Conservation (phyloP, 176 grass and related monocot genomes). For the Ensete ventricosum region DNA sequence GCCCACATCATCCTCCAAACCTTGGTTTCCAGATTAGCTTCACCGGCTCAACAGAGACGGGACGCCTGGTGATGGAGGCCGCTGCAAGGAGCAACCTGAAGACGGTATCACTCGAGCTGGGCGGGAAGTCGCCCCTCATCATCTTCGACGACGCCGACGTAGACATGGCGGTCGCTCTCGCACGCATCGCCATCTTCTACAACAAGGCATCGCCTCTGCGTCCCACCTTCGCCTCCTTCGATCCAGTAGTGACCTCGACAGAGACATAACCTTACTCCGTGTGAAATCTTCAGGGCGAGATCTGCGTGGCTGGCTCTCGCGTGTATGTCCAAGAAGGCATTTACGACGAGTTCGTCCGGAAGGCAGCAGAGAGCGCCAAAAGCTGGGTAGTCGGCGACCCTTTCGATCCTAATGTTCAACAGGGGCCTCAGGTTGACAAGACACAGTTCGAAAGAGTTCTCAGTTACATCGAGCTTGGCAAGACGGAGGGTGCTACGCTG, state of each 20-base stretch:
- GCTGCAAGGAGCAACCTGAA: constrained; percentile 77
- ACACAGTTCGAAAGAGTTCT: constrained; percentile 72
- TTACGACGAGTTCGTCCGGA: constrained; percentile 77
- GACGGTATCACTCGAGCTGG: constrained; percentile 71
- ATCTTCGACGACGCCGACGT: constrained; percentile 78
- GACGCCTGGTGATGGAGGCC: constrained; percentile 64
- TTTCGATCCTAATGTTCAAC: constrained; percentile 50
- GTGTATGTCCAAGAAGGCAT: constrained; percentile 85
- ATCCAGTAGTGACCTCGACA: too few species aligned
- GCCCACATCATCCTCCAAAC: too few species aligned
- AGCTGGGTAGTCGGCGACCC: constrained; percentile 79
- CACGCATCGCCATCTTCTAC: constrained; percentile 52
- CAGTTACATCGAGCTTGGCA: constrained; percentile 72
- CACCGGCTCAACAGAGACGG: constrained; percentile 62
- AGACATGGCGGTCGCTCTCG: constrained; percentile 71
- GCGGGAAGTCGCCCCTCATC: constrained; percentile 76
- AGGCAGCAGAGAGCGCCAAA: constrained; percentile 45
- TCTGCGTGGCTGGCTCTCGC: constrained; percentile 76
- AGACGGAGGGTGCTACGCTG: constrained; percentile 70
- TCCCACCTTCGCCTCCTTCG: background rate
- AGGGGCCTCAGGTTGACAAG: constrained; percentile 92
- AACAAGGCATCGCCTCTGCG: constrained; percentile 47
- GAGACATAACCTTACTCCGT: background rate
- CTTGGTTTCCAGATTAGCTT: constrained; percentile 46
- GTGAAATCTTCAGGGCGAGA: constrained; percentile 47